Percentiles rank a stretch among this genome's conserved stretches.
These are phyloP conservation scores for Dittrichia graveolens DNA, from an alignment of 129 eudicot species.

Conservation along the genomic window DNA sequence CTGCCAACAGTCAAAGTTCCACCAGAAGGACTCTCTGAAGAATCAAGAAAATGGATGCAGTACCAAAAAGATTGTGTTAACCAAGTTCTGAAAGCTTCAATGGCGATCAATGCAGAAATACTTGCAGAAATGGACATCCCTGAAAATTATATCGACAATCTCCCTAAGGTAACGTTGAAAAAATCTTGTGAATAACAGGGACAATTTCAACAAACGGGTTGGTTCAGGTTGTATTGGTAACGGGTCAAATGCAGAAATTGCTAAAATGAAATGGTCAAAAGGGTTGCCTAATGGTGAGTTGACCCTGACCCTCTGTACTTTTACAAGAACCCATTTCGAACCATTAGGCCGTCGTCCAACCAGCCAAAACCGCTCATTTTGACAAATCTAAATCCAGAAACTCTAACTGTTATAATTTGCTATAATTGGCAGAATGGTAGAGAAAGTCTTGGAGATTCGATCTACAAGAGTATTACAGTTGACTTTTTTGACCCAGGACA, in stretches of 20 bases:
- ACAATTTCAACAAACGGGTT: not conserved
- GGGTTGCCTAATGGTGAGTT: too few species aligned
- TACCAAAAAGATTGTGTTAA: conserved; percentile 78
- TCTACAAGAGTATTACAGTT: conserved; percentile 72
- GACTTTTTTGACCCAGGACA: conserved; percentile 76
- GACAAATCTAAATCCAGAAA: not conserved
- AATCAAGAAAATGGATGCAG: conserved; percentile 60
- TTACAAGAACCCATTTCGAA: too few species aligned
- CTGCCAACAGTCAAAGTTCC: conserved; percentile 77
- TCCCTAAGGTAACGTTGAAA: conserved; percentile 45
- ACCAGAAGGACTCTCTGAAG: conserved; percentile 67
- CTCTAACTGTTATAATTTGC: not conserved
- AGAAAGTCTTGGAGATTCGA: conserved; percentile 70
- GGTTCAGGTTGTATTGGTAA: not conserved
- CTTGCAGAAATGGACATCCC: conserved; percentile 82
- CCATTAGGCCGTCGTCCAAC: too few species aligned
- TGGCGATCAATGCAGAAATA: conserved; percentile 83
- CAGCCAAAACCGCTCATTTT: too few species aligned
- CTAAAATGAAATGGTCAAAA: too few species aligned
- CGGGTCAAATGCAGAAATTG: not conserved
- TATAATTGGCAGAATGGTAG: conserved; percentile 65
- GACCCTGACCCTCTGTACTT: too few species aligned
- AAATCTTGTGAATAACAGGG: too few species aligned
- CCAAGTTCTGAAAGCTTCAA: conserved; percentile 87
- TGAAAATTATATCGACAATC: conserved; percentile 66